phyloP scores from a whole-genome alignment of 2,329 filamentous ascomycete species.

The Fusarium paranaense region DNA sequence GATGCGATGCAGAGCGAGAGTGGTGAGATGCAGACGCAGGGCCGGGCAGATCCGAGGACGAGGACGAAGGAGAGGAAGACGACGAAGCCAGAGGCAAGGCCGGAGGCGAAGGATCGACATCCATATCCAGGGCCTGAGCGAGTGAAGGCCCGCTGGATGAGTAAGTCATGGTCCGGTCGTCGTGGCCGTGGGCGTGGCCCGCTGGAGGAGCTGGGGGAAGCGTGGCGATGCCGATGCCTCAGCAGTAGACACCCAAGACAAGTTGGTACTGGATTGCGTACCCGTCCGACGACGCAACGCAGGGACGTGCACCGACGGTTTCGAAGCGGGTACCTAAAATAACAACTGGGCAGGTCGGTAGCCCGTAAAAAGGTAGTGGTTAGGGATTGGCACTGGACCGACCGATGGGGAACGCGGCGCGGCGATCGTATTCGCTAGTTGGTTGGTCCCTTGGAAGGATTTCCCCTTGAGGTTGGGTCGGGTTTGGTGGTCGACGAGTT shows the following conservation, averaged over 20 bases:
- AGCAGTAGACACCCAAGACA: slow-evolving; percentile 2
- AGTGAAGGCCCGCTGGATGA: slow-evolving; percentile 52
- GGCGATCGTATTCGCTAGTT: slow-evolving; percentile 43
- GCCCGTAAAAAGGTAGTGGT: background rate
- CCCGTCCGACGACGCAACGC: slow-evolving; percentile 31
- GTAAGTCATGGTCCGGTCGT: slow-evolving; percentile 49
- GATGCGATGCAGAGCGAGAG: slow-evolving; percentile 28
- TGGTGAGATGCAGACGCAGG: slow-evolving; percentile 36
- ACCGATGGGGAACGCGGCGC: slow-evolving; percentile 24
- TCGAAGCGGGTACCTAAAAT: slow-evolving; percentile 38
- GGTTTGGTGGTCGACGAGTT: slow-evolving; percentile 11
- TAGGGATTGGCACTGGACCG: slow-evolving; percentile 15
- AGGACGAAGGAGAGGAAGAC: slow-evolving; percentile 37
- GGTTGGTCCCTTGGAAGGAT: slow-evolving; percentile 22
- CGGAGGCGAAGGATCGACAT: slow-evolving; percentile 40
- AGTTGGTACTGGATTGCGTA: slow-evolving; percentile 25
- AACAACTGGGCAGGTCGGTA: slow-evolving; percentile 22
- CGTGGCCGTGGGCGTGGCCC: slow-evolving; percentile 45
- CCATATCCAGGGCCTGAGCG: slow-evolving; percentile 49
- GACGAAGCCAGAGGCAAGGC: slow-evolving; percentile 34
- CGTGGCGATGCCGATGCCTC: slow-evolving; percentile 40
- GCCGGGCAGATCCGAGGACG: slow-evolving; percentile 30
- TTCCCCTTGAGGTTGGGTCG: background rate
- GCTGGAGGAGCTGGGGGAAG: slow-evolving; percentile 22
- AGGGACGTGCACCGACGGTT: slow-evolving; percentile 38